Evolutionary conservation across 257 asterid genomes (phyloP), one percentile per base, ranked within the genome.

Genomic region (Ocimum tenuiflorum): DNA sequence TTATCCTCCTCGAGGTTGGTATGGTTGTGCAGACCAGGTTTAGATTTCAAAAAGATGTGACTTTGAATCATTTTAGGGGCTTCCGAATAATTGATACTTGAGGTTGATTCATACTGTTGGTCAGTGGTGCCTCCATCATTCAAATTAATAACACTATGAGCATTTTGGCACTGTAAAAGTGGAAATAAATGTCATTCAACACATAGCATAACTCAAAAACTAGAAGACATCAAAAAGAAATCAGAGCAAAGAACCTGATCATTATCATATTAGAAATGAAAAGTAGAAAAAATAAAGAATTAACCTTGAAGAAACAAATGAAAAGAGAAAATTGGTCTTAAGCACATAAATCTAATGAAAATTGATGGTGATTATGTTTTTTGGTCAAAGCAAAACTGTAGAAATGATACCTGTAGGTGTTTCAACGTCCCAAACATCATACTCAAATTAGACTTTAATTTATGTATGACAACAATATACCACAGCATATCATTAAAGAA

Each of bases 1-100:
- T 73, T 73, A 64, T 80, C 91, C 75, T 72, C 79, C 71, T 76
- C 83, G 63, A 74, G 63, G 60, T 68, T 77, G 75, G 78, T 27
- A 18, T 63, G 75, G 57, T 48, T 79, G 62, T 61, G 86, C 65
- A 79, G 72, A 67, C 58, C 75, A 46, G 86, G 71, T 64, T 75
- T 74, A 42, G 73, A 42, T 73, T 73, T 77, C 62, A 79, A 67
- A 79, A 74, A 69, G 65, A 71, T 72, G 49, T 81, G 77, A 56
- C 73, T 65, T 75, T 83, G 84, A 69, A 69, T 64, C 66, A 79
- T 41, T 47, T 64, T 73, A 18, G 86, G 81, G 71, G 57, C 79
- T 57, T 80, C 78, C 33, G 73, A 13, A 49, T 42, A 71, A 54
- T 48, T 58, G 29, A 57, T 68, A 48, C 46, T 79, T 10, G 66